phyloP scores from a whole-genome alignment of 805 yeast species.

The Clavispora carvajalis region DNA sequence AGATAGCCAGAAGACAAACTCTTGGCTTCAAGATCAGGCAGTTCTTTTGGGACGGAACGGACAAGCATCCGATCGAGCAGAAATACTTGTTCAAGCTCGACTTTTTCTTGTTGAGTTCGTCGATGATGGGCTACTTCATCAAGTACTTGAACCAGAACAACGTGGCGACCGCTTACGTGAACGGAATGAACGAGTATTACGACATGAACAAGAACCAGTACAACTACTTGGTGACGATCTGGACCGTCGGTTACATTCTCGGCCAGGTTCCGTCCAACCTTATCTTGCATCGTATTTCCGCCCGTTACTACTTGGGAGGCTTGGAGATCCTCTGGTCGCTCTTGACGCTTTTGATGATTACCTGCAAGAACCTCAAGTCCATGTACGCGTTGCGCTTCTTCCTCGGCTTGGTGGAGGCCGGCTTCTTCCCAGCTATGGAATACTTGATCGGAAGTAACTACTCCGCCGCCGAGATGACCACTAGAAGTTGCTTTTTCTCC shows the following conservation, averaged over 20 bases:
- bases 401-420: conserved; percentile 43
- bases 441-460: conserved; percentile 38
- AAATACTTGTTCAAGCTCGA: conserved; percentile 31
- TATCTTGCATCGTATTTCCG: conserved; percentile 35
- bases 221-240: conserved; percentile 12
- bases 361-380: conserved; percentile 9
- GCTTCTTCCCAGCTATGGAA: conserved; percentile 56
- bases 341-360: conserved; percentile 22
- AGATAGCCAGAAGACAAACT: conserved; percentile 17
- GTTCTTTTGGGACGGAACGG: conserved; percentile 35
- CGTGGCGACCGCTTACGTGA: conserved; percentile 14
- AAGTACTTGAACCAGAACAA: conserved; percentile 15
- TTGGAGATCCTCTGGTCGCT: conserved; percentile 43
- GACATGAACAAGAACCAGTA: conserved; percentile 14
- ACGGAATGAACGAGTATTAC: conserved; percentile 15
- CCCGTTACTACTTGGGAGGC: conserved; percentile 41
- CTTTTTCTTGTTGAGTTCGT: conserved; percentile 19
- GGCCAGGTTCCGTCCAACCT: conserved; percentile 15
- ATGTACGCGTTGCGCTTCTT: conserved; percentile 14
- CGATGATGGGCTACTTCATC: conserved; percentile 17
- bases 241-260: conserved; percentile 14
- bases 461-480: conserved; percentile 22
- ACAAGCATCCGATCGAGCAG: conserved; percentile 33
- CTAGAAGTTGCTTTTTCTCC: conserved; percentile 27
- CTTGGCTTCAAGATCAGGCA: conserved; percentile 18